A percentile compares a stretch with the other conserved stretches of the same genome.
Conservation (phyloP, 768 basidiomycete genomes). For the Podaxis sp. region DNA sequence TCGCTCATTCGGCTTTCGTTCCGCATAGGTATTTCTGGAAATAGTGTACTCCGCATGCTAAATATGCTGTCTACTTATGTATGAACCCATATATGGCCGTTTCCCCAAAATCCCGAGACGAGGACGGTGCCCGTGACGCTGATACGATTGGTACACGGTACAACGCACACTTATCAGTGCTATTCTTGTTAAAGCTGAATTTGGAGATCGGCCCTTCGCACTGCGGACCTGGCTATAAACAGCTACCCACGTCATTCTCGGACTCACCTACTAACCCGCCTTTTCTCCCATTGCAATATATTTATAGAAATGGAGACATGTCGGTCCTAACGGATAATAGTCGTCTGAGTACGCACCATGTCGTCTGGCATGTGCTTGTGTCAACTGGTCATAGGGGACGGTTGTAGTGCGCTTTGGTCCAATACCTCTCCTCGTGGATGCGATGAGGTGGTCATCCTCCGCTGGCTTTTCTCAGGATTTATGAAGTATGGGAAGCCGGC, state of each 20-base stretch:
- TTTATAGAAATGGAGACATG: background rate
- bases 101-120: background rate
- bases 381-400: background rate
- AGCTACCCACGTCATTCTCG: background rate
- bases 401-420: background rate
- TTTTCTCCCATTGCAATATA: background rate
- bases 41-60: background rate
- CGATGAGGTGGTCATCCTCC: too few species aligned
- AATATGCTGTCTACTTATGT: background rate
- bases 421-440: too few species aligned
- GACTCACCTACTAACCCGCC: background rate
- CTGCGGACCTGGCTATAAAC: background rate
- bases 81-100: background rate
- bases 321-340: conserved; percentile 4
- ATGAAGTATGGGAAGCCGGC: conserved; percentile 4
- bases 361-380: background rate
- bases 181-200: background rate
- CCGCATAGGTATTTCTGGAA: background rate
- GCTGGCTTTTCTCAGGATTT: background rate
- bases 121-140: background rate
- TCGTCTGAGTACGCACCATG: background rate
- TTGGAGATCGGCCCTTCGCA: background rate
- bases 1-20: background rate
- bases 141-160: too few species aligned
- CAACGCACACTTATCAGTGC: background rate